phyloP scores from a whole-genome alignment of 2,329 filamentous ascomycete species.

The Colletotrichum agaves region DNA sequence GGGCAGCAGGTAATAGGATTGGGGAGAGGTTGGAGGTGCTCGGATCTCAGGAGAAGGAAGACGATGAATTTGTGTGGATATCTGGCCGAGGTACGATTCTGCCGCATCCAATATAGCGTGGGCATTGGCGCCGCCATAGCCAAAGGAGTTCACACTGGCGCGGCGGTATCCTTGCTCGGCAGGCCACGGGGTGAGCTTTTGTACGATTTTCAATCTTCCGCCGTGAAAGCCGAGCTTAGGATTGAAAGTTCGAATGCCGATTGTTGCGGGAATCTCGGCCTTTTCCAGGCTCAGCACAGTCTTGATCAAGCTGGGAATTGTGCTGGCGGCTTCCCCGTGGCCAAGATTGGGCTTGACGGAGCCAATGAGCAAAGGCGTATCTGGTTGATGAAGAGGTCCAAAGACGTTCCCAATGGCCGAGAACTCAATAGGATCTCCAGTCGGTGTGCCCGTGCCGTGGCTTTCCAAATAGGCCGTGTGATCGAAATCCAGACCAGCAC shows the following conservation, averaged over 20 bases:
- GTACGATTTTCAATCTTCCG: background rate
- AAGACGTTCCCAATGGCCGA: background rate
- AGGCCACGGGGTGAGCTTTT: background rate
- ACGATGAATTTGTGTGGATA: no score
- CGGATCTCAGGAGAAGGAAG: no score
- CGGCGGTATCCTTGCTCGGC: background rate
- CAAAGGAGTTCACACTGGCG: background rate
- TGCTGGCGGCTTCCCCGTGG: background rate
- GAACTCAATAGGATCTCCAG: background rate
- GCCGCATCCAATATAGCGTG: no score
- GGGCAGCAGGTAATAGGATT: slow-evolving; percentile 33
- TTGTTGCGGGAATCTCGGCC: background rate
- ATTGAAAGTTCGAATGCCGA: background rate
- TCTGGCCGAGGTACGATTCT: no score
- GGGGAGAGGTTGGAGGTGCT: no score
- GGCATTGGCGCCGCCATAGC: background rate
- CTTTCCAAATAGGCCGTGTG: slow-evolving; percentile 12
- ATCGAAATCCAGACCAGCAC: background rate
- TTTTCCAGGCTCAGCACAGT: background rate
- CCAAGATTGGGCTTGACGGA: background rate
- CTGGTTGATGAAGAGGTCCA: background rate
- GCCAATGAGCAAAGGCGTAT: background rate
- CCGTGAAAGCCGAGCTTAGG: background rate
- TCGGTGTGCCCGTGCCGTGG: background rate
- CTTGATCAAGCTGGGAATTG: background rate